Conservation (phyloP, 148 eudicot species). For the Camellia sinensis region DNA sequence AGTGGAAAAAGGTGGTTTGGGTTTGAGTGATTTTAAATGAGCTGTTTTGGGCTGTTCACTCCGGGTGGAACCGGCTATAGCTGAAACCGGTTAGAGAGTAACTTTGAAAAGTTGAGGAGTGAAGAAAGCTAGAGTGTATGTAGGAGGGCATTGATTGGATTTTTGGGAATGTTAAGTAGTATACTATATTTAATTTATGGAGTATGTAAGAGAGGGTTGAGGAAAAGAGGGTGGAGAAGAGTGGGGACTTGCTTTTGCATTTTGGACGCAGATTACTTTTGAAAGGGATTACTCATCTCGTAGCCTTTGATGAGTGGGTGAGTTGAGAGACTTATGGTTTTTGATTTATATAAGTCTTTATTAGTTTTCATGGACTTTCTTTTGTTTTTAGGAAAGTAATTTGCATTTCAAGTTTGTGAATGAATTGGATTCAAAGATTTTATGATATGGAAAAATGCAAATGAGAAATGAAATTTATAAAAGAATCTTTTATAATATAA, state of each 20-base stretch:
- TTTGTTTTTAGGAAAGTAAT: no score
- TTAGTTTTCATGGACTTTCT: no score
- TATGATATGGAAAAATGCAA: no score
- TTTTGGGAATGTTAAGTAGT: constrained; percentile 77
- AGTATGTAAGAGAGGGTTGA: constrained; percentile 59
- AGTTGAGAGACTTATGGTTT: no score
- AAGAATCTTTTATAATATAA: no score
- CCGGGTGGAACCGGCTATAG: constrained; percentile 83
- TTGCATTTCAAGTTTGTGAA: no score
- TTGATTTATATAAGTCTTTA: no score
- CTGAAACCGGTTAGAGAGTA: constrained; percentile 52
- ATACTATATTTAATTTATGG: constrained; percentile 71
- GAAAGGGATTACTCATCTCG: constrained; percentile 82
- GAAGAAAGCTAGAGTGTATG: constrained; percentile 65
- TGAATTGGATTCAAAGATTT: no score
- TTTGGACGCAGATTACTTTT: constrained; percentile 77
- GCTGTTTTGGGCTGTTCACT: constrained; percentile 73
- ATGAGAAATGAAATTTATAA: no score
- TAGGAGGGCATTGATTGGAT: constrained; percentile 72
- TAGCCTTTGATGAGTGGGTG: constrained; percentile 28
- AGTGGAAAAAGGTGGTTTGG: constrained; percentile 30
- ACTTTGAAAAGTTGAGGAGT: constrained; percentile 28
- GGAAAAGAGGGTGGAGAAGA: constrained; percentile 42
- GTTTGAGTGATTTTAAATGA: constrained; percentile 42
- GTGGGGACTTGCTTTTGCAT: constrained; percentile 83